Evolutionary conservation across 2,329 filamentous ascomycete species (phyloP), one percentile per base, ranked within the genome.

Genomic region (Parastagonospora avenae): DNA sequence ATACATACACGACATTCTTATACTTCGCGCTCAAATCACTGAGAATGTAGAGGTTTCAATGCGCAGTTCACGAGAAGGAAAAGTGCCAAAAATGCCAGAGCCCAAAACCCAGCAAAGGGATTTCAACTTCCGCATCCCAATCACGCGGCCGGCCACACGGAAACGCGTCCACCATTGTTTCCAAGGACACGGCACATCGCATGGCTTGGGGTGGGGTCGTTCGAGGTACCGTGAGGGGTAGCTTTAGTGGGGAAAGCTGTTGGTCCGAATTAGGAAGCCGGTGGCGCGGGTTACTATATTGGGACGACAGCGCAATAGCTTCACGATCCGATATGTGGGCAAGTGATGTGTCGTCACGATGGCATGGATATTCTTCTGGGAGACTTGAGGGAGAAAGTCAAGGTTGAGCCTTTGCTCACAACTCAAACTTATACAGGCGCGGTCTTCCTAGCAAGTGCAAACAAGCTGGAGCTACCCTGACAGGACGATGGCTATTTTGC

Each of bases 1-100:
- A 24, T 24, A 37, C 40, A 9, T 49, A 49, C 46, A 32, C 24
- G 46, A 49, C 46, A 49, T 49, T 2, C 10, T 49, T 12, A 31
- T 15, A 11, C 2, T 42, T 2, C 32, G 40, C 15, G 16, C 8
- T 16, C 12, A 38, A 36, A 29, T 30, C 8, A 37, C 14, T 6
- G 6, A 12, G 9, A 12, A 9, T n/a, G 16, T 39, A 9, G 19
- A 8, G 12, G 24, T 24, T 19, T 19, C 19, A 24, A 24, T 3
- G 19, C 10, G 12, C 11, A 9, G 19, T 8, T 16, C 4, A 24
- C 19, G 14, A 24, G 11, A 12, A 11, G 19, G 19, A 11, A 12
- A 39, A 11, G 16, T 36, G 31, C 31, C 31, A 16, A 36, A 36
- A 8, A 15, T n/a, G 11, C 11, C 16, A 36, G 33, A 16, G 14